Percentiles rank a stretch among this genome's conserved stretches.
These are phyloP conservation scores for Plasmodium ovale DNA, from an alignment of 169 alveolate genomes.

Conservation along the genomic window DNA sequence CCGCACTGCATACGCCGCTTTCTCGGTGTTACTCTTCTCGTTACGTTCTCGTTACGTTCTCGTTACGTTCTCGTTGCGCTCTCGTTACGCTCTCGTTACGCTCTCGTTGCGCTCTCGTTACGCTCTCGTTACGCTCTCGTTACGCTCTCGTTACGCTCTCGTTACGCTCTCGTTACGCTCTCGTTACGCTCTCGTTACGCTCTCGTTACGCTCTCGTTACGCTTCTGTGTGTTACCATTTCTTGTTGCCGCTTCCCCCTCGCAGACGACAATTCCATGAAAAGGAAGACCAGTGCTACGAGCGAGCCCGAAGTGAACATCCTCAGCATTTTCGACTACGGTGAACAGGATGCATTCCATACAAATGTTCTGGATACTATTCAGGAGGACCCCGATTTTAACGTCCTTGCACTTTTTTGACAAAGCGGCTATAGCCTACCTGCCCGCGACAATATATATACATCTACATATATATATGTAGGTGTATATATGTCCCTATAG, in stretches of 20 bases:
- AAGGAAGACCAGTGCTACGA: neutral
- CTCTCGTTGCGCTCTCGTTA: neutral
- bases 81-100: neutral
- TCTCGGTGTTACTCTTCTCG: too few species aligned
- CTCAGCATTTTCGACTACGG: conserved; percentile 42
- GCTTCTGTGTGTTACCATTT: neutral
- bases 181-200: neutral
- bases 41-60: neutral
- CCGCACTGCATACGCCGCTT: neutral
- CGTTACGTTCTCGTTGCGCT: neutral
- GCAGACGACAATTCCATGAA: conserved; percentile 11
- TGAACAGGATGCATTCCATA: conserved; percentile 21
- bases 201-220: neutral
- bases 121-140: neutral
- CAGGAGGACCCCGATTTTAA: conserved; percentile 43
- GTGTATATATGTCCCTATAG: too few species aligned
- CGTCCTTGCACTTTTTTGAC: conserved; percentile 40
- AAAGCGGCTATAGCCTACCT: too few species aligned
- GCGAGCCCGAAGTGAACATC: conserved; percentile 46
- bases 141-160: neutral
- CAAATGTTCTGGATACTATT: neutral
- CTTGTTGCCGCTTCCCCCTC: neutral
- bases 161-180: neutral
- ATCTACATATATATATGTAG: too few species aligned
- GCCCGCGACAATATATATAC: too few species aligned